phyloP scores from a whole-genome alignment of 192 early-diverging fungal genomes.

The Thoreauomyces humboldtii region DNA sequence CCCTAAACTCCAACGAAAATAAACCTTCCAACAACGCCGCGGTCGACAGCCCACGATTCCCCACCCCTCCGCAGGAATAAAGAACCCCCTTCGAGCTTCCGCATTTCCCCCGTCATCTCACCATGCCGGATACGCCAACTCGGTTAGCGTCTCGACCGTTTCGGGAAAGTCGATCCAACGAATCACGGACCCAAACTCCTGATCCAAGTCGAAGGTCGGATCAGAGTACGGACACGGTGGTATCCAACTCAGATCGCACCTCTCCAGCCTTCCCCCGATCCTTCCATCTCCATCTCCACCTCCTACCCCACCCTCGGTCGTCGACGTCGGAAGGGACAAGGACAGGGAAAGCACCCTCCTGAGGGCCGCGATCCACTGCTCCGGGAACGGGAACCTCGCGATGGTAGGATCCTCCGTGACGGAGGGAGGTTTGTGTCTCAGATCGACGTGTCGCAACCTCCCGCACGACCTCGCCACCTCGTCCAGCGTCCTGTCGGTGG shows the following conservation, averaged over 20 bases:
- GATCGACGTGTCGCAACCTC: constrained; percentile 5
- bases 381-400: not conserved
- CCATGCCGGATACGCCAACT: not conserved
- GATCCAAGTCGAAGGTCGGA: not conserved
- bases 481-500: not conserved
- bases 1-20: no score
- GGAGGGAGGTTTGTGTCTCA: constrained; percentile 15
- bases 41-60: no score
- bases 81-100: no score
- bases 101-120: no score
- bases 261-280: not conserved
- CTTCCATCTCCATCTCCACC: no score
- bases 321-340: no score
- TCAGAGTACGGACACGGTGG: not conserved
- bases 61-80: no score
- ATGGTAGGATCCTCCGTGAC: not conserved
- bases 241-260: not conserved
- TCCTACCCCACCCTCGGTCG: no score
- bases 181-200: not conserved
- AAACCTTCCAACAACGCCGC: no score
- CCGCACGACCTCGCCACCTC: not conserved
- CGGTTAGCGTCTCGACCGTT: not conserved
- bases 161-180: not conserved
- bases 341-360: not conserved
- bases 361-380: not conserved